Conservation (phyloP, 163 green algal species). For the Scenedesmus sp. region DNA sequence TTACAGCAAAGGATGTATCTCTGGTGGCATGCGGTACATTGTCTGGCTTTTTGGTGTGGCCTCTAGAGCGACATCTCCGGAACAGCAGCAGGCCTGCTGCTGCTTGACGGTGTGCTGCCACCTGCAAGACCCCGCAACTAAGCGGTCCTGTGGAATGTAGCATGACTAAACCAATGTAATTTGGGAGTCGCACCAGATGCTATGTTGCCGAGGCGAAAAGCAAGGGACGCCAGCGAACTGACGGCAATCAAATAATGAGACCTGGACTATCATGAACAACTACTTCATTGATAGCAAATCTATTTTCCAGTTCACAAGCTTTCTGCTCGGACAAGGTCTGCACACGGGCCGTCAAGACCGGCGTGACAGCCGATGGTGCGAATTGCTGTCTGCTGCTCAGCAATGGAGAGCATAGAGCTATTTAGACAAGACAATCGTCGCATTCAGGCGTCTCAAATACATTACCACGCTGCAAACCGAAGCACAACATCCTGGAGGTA, state of each 20-base stretch:
- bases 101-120: neutral
- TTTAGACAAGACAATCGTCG: no score
- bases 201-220: neutral
- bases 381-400: neutral
- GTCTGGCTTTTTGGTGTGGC: neutral
- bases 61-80: neutral
- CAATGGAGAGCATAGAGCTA: no score
- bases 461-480: neutral
- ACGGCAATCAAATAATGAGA: no score
- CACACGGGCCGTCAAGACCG: neutral
- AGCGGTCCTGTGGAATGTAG: neutral
- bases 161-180: neutral
- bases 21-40: neutral
- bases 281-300: no score
- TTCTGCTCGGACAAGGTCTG: neutral
- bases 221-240: neutral
- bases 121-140: neutral
- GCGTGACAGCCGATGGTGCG: neutral
- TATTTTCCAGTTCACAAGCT: neutral
- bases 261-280: no score
- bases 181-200: neutral
- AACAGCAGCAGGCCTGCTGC: neutral
- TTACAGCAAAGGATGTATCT: neutral
- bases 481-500: neutral
- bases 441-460: no score